Conservation (phyloP, 768 basidiomycete genomes). For the Boletus reticulatus region DNA sequence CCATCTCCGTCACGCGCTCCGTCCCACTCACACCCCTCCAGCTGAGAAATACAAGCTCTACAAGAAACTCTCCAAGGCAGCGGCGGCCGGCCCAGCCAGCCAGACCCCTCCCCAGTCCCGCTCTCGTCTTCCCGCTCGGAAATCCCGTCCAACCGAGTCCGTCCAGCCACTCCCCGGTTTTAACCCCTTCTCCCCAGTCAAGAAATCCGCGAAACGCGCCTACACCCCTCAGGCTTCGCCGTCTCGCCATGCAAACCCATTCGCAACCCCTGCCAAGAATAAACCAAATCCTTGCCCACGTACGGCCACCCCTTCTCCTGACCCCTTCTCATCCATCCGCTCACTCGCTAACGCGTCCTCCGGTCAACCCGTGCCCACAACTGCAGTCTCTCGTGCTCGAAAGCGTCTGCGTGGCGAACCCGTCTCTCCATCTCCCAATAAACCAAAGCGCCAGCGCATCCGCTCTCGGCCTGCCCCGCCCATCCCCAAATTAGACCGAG, state of each 20-base stretch:
- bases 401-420: conserved; percentile 82
- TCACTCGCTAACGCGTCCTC: conserved; percentile 2
- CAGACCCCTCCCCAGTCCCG: conserved; percentile 34
- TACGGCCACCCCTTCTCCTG: conserved; percentile 34
- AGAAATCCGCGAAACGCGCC: conserved; percentile 36
- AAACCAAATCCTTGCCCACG: conserved; percentile 27
- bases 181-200: conserved; percentile 81
- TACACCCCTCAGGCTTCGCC: conserved; percentile 13
- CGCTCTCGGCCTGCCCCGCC: conserved; percentile 39
- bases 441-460: conserved; percentile 68
- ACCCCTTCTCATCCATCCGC: conserved; percentile 40
- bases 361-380: conserved; percentile 26
- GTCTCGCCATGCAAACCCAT: conserved; percentile 37
- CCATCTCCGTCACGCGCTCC: not conserved
- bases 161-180: conserved; percentile 53
- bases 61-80: conserved; percentile 65
- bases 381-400: conserved; percentile 64
- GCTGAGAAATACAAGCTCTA: conserved; percentile 81
- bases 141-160: conserved; percentile 49
- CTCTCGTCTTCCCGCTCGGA: conserved; percentile 37
- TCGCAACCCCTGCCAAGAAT: conserved; percentile 42
- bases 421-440: conserved; percentile 79
- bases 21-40: conserved; percentile 27
- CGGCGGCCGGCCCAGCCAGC: conserved; percentile 15
- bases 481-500: conserved; percentile 32